Base-by-base conservation (phyloP, 2,329 filamentous ascomycete species). In the Colletotrichum sp. region DNA sequence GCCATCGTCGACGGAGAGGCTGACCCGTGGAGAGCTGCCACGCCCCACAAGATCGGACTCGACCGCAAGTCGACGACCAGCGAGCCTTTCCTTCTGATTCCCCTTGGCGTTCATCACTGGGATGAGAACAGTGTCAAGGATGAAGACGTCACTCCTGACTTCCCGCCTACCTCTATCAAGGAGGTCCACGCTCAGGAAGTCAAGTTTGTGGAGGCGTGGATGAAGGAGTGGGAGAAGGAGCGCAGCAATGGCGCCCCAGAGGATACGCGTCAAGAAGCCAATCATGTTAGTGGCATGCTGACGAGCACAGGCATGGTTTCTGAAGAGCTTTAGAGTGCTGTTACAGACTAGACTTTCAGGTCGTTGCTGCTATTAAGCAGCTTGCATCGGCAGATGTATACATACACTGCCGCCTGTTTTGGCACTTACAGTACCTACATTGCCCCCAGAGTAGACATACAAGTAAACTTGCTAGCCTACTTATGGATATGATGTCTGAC, bases 31-130 rank as follows among this genome's bases (percentile, higher is more conserved):
- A 89, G 93, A 21, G 90, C 91, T 0, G 93, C 93, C 0, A 93
- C 92, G 0, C 91, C 93, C 1, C 92, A 96, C 64, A 92, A 91
- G 1, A 88, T 91, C n/a, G 89, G 86, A 2, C 88, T 91, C 1
- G 83, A 86, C 34, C 86, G 93, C 24, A 82, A 85, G 16, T 93
- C 89, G 58, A 94, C 93, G 0, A 83, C 85, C 0, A 88, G 87
- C 62, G 89, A 95, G 84, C 94, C 94, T 0, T 94, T 93, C 76
- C 87, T 94, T n/a, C 80, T 96, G 59, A 95, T 97, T 59, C 84
- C 87, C 5, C 89, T 89, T n/a, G 94, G 90, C 0, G 93, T 96
- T 24, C 95, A 97, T 81, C 94, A 96, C 80, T 97, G 93, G 93
- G 93, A 94, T 77, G 92, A 93, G 83, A 93, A 93, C 76, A 91